phyloP scores from a whole-genome alignment of 805 yeast species.

The Dipodascopsis uninucleata region DNA sequence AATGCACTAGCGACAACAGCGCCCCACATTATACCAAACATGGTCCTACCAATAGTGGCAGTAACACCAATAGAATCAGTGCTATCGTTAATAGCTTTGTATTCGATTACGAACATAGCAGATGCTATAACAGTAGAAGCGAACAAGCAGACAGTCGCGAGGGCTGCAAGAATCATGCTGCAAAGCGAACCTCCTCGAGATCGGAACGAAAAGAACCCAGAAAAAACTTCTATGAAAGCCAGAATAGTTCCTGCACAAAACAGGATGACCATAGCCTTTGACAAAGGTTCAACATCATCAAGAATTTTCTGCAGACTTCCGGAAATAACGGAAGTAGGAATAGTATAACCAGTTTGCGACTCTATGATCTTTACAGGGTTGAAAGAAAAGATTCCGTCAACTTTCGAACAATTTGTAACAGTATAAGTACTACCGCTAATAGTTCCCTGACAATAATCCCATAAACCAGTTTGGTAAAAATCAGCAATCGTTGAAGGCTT shows the following conservation, averaged over 20 bases:
- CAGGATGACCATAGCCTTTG: slow-evolving; percentile 58
- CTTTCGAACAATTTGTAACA: slow-evolving; percentile 50
- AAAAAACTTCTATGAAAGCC: slow-evolving; percentile 39
- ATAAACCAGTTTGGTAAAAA: slow-evolving; percentile 54
- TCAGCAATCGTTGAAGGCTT: slow-evolving; percentile 34
- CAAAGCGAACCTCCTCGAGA: slow-evolving; percentile 46
- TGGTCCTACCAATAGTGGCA: slow-evolving; percentile 48
- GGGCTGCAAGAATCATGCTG: slow-evolving; percentile 44
- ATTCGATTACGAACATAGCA: slow-evolving; percentile 52
- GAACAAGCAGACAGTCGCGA: slow-evolving; percentile 39
- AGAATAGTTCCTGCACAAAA: slow-evolving; percentile 48
- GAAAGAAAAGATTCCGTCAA: slow-evolving; percentile 54
- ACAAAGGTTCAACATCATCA: slow-evolving; percentile 45
- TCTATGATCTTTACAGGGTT: slow-evolving; percentile 46
- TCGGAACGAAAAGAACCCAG: slow-evolving; percentile 46
- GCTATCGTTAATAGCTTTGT: slow-evolving; percentile 50
- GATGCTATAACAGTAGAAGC: slow-evolving; percentile 57
- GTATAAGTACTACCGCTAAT: slow-evolving; percentile 34
- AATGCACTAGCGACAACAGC: slow-evolving; percentile 49
- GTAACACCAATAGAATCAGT: slow-evolving; percentile 50
- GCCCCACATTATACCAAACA: slow-evolving; percentile 64
- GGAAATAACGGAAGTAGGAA: slow-evolving; percentile 50
- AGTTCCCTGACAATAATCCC: slow-evolving; percentile 60
- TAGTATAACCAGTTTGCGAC: slow-evolving; percentile 26
- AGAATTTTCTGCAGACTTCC: no score